Conservation (phyloP, 805 yeast species). For the Schizosaccharomyces osmophilus region DNA sequence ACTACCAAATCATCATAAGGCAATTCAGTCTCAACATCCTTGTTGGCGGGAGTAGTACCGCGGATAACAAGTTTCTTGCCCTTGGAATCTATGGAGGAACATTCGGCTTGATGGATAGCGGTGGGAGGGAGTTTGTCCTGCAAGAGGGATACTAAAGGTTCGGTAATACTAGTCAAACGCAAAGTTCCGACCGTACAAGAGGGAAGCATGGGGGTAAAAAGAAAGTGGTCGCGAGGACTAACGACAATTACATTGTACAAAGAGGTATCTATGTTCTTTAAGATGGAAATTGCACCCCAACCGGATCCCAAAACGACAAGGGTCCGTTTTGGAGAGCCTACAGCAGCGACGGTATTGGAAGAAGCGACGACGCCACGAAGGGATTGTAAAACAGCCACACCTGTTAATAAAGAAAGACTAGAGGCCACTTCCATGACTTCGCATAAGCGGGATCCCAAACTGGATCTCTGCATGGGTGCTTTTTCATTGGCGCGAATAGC, state of each 20-base stretch:
- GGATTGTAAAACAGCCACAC: not conserved
- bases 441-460: not conserved
- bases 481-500: too few relatives aligned
- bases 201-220: constrained; percentile 88
- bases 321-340: not conserved
- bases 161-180: constrained; percentile 72
- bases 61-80: constrained; percentile 35
- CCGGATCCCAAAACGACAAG: constrained; percentile 40
- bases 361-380: not conserved
- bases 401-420: not conserved
- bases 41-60: constrained; percentile 12
- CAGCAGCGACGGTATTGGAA: not conserved
- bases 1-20: constrained; percentile 65
- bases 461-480: too few relatives aligned
- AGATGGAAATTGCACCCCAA: constrained; percentile 77
- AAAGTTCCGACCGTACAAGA: constrained; percentile 83
- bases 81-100: constrained; percentile 54
- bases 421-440: not conserved
- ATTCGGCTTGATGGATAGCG: constrained; percentile 80
- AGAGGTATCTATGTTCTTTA: constrained; percentile 66
- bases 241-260: constrained; percentile 70
- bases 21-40: constrained; percentile 22
- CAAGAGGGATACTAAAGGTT: constrained; percentile 71
- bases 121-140: constrained; percentile 48
- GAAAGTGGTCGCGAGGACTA: constrained; percentile 78